Evolutionary conservation across 1,284 basidiomycete genomes (phyloP).

Genomic region (Xanthoconium separans): DNA sequence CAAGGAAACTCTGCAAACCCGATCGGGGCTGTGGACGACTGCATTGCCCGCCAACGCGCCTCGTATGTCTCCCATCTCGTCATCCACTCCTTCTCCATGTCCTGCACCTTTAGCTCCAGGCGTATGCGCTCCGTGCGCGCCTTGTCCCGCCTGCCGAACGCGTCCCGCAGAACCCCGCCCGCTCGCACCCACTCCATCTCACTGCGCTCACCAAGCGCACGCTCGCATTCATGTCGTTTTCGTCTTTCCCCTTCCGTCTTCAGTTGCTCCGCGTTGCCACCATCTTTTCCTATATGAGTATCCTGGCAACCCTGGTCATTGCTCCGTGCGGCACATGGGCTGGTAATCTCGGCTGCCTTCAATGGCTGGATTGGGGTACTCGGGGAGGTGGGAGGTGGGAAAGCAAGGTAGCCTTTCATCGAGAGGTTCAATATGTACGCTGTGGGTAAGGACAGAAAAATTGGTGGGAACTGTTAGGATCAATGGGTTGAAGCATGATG

Average conservation of each 20-base stretch:
- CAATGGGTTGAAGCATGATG: too few species aligned
- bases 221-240: slow-evolving; percentile 31
- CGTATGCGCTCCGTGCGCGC: slow-evolving; percentile 41
- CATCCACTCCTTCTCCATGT: slow-evolving; percentile 18
- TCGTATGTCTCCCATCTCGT: slow-evolving; percentile 53
- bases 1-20: slow-evolving; percentile 58
- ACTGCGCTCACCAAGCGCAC: slow-evolving; percentile 35
- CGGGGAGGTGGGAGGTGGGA: slow-evolving; percentile 15
- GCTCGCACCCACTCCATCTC: slow-evolving; percentile 60
- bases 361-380: neutral
- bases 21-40: slow-evolving; percentile 20
- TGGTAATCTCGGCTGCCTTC: neutral
- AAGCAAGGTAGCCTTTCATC: slow-evolving; percentile 29
- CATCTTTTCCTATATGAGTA: neutral
- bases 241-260: slow-evolving; percentile 19
- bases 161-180: slow-evolving; percentile 54
- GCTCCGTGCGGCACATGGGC: slow-evolving; percentile 5
- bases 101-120: slow-evolving; percentile 22
- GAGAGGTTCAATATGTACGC: neutral
- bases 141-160: slow-evolving; percentile 47
- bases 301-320: neutral
- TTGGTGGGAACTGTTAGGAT: too few species aligned
- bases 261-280: neutral
- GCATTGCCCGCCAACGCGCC: slow-evolving; percentile 42
- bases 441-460: too few species aligned